Evolutionary conservation across 352 stramenopile genomes (phyloP).

Genomic region (Phytophthora chlamydospora): DNA sequence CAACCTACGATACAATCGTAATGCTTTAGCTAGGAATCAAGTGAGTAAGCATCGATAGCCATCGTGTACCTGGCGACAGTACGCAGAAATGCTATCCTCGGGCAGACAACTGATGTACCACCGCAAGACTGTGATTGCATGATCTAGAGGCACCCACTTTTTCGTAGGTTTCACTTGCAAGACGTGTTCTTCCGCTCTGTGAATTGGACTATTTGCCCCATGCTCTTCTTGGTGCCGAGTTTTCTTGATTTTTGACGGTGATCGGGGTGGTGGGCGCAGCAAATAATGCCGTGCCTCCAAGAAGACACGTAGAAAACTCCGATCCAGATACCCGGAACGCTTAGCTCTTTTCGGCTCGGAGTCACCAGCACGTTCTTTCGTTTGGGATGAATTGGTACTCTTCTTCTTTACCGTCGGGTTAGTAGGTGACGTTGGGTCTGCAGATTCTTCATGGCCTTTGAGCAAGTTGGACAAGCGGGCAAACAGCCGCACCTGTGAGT

Average conservation of each 20-base stretch:
- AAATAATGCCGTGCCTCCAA: conserved; percentile 60
- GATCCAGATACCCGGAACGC: conserved; percentile 48
- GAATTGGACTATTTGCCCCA: neutral
- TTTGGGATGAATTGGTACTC: conserved; percentile 4
- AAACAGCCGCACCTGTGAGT: conserved; percentile 70
- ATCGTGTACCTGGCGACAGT: conserved; percentile 63
- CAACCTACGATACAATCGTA: conserved; percentile 39
- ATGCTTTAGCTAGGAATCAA: neutral
- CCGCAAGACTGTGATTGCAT: conserved; percentile 58
- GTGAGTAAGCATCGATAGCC: neutral
- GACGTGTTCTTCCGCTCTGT: conserved; percentile 37
- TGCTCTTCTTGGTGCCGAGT: neutral
- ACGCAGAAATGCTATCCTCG: conserved; percentile 56
- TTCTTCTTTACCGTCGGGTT: conserved; percentile 16
- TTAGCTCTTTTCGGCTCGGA: conserved; percentile 9
- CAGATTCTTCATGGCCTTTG: conserved; percentile 22
- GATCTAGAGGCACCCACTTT: conserved; percentile 70
- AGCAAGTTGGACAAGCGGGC: conserved; percentile 66
- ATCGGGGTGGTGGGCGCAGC: conserved; percentile 33
- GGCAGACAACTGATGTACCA: conserved; percentile 72
- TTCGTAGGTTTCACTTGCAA: conserved; percentile 57
- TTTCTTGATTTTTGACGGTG: conserved; percentile 20
- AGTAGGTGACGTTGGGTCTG: conserved; percentile 1
- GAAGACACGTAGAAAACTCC: conserved; percentile 73
- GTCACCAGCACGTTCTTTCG: conserved; percentile 2